Evolutionary conservation across 192 early-diverging fungal species (phyloP).

Genomic region (Rhizophlyctis rosea): DNA sequence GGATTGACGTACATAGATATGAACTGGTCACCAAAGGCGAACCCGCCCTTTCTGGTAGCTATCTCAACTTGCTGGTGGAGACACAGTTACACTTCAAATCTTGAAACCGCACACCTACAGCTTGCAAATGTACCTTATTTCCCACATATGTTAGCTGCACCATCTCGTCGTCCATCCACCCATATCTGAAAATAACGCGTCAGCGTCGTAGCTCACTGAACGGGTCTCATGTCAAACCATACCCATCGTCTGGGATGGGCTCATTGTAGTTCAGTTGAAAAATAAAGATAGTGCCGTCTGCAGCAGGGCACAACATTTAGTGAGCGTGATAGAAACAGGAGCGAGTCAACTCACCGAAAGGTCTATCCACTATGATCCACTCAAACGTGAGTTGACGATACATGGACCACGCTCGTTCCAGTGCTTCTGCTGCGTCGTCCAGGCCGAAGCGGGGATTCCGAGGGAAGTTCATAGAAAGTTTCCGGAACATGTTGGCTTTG

Average conservation of each 20-base stretch:
- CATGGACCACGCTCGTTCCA: slow-evolving; percentile 10
- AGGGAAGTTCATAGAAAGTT: slow-evolving; percentile 23
- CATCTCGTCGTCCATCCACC: slow-evolving; percentile 41
- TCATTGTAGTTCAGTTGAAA: slow-evolving; percentile 24
- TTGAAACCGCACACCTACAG: background rate
- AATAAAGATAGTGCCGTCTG: slow-evolving; percentile 33
- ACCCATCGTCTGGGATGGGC: slow-evolving; percentile 34
- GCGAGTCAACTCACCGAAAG: slow-evolving; percentile 20
- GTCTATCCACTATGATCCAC: slow-evolving; percentile 32
- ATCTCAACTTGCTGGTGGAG: slow-evolving; percentile 31
- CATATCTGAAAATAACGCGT: slow-evolving; percentile 4
- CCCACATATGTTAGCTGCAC: slow-evolving; percentile 4
- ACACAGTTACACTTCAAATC: background rate
- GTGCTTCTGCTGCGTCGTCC: slow-evolving; percentile 12
- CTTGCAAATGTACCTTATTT: background rate
- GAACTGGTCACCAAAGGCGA: slow-evolving; percentile 16
- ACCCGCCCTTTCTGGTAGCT: slow-evolving; percentile 26
- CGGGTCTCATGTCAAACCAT: slow-evolving; percentile 10
- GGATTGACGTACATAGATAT: slow-evolving; percentile 15
- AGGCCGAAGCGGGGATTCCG: slow-evolving; percentile 15
- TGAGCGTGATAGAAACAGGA: background rate
- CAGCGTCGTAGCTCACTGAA: background rate
- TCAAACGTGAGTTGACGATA: slow-evolving; percentile 22
- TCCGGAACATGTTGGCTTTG: slow-evolving; percentile 20
- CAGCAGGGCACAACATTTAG: background rate